Evolutionary conservation across 1,284 basidiomycete species (phyloP), one percentile per base, ranked within the genome.

Genomic region (Leccinum solheimii): DNA sequence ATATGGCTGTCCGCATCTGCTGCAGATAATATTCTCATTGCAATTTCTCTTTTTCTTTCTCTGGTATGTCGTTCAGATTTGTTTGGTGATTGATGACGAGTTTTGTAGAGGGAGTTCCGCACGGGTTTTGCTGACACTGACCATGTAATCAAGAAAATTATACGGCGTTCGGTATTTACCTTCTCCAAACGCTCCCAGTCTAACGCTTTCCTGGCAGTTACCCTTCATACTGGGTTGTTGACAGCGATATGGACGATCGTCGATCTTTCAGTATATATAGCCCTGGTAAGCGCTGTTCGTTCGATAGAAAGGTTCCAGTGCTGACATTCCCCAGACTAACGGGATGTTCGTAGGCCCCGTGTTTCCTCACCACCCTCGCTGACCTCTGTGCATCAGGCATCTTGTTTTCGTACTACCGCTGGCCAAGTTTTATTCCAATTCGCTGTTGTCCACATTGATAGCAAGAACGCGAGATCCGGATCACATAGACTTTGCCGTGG

Each of bases 401-500:
- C 68, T 75, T 5, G 53, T 73, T 40, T 72, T 77, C 40, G 73
- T 74, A 36, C 67, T 77, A 56, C 66, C 76, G 9, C 66, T 76
- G 21, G 68, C 74, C 26, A 77, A 77, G 61, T 65, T 77, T 27
- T 77, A 76, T 66, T 76, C 72, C 2, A 76, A 76, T 59, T 77
- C 76, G 4, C 64, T 76, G 9, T 59, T 77, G 48, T 75, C 75
- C 11, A 75, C 69, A 5, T 57, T 76, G 54, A 74, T 77, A 62
- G 64, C 75, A 9, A 75, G 75, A 56, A 43, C 61, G 26, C 69
- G 68, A 45, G 67, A 59, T 55, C 5, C 60, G 32, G 38, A 38
- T 23, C 49, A 68, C 26, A 27, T 57, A 2, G 71, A 69, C 21
- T 71, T 72, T n/a, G 63, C 55, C 9, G 67, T 69, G 38, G 68